These are phyloP conservation scores for Xerocomellus intermedius DNA, from an alignment of 768 basidiomycete species.

Conservation along the genomic window DNA sequence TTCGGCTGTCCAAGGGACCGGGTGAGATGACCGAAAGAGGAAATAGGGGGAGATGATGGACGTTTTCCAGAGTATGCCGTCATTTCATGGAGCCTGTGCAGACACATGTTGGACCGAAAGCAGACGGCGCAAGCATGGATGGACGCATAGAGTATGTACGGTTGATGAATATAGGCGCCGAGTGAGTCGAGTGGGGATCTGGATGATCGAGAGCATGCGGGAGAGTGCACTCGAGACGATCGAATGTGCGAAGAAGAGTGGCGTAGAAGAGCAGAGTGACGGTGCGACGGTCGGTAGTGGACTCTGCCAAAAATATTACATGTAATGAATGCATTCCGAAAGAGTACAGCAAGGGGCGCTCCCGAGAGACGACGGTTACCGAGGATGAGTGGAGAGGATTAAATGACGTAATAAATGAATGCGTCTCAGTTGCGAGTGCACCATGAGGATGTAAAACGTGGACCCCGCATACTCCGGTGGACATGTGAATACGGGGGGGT, in stretches of 20 bases:
- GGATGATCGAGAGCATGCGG: not conserved
- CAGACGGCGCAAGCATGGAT: constrained; percentile 11
- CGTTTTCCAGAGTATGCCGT: constrained; percentile 7
- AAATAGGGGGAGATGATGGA: constrained; percentile 6
- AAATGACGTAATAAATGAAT: constrained; percentile 6
- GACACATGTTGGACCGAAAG: constrained; percentile 13
- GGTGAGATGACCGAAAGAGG: constrained; percentile 10
- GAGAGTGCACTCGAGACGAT: not conserved
- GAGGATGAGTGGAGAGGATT: constrained; percentile 8
- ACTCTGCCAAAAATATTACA: not conserved
- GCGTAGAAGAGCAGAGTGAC: not conserved
- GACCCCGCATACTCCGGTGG: constrained; percentile 15
- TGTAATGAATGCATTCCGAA: not conserved
- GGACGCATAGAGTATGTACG: too few relatives aligned
- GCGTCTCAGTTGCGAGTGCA: constrained; percentile 8
- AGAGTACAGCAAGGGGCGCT: constrained; percentile 10
- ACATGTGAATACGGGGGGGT: constrained; percentile 33
- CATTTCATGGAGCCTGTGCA: constrained; percentile 6
- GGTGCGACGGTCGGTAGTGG: not conserved
- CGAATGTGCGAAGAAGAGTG: not conserved
- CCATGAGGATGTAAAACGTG: constrained; percentile 21
- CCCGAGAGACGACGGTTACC: constrained; percentile 12
- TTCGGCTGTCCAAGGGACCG: not conserved
- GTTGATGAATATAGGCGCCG: too few relatives aligned
- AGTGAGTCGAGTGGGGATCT: too few relatives aligned